These are phyloP conservation scores for Fragaria ananassa DNA, from an alignment of 306 rosid species.

Conservation along the genomic window DNA sequence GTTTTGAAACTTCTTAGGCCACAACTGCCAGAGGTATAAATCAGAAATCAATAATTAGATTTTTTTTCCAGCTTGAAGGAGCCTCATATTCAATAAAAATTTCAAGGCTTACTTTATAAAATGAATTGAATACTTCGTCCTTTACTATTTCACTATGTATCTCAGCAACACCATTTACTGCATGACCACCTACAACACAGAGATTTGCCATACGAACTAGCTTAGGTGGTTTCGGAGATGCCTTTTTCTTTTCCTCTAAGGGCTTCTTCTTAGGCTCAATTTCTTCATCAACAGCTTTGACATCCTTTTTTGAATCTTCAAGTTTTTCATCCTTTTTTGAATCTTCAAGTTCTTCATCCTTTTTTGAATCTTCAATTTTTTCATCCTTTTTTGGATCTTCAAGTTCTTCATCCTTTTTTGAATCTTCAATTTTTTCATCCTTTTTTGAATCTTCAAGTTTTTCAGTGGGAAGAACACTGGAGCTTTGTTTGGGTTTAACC, in stretches of 20 bases:
- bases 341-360: not conserved
- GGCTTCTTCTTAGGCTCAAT: slow-evolving; percentile 36
- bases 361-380: not conserved
- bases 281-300: slow-evolving; percentile 21
- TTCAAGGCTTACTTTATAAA: slow-evolving; percentile 56
- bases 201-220: slow-evolving; percentile 96
- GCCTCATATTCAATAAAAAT: slow-evolving; percentile 20
- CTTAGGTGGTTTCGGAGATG: slow-evolving; percentile 72
- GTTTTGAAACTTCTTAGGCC: slow-evolving; percentile 97
- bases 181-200: slow-evolving; percentile 94
- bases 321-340: too few relatives aligned
- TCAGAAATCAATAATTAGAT: slow-evolving; percentile 29
- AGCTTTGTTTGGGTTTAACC: slow-evolving; percentile 32
- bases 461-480: slow-evolving; percentile 26
- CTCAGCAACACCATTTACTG: slow-evolving; percentile 98
- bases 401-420: not conserved
- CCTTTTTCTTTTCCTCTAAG: slow-evolving; percentile 39
- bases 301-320: not conserved
- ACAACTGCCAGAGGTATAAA: slow-evolving; percentile 56
- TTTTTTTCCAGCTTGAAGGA: slow-evolving; percentile 2
- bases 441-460: slow-evolving; percentile 30
- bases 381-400: not conserved
- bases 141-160: slow-evolving; percentile 95
- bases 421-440: not conserved
- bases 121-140: slow-evolving; percentile 86